phyloP scores from a whole-genome alignment of 805 yeast genomes.

The Sungouiella thailandica region DNA sequence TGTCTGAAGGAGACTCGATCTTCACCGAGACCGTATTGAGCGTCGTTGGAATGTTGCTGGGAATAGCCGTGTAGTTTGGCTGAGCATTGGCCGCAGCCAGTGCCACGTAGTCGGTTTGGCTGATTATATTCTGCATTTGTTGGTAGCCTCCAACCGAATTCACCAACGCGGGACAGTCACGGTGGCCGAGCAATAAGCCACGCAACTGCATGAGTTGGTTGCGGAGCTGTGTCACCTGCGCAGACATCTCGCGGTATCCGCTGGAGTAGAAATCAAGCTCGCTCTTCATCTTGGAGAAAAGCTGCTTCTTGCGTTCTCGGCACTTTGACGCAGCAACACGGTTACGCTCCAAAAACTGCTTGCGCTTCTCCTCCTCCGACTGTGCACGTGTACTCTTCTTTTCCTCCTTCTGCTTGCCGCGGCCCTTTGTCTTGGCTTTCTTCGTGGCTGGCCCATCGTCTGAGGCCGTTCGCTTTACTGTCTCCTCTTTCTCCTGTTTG shows the following conservation, averaged over 20 bases:
- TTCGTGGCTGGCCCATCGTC: neutral
- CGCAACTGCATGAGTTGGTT: slow-evolving; percentile 53
- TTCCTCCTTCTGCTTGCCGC: neutral
- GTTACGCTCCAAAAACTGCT: slow-evolving; percentile 79
- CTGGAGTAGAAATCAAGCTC: slow-evolving; percentile 66
- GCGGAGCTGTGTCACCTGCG: slow-evolving; percentile 52
- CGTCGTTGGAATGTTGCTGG: slow-evolving; percentile 39
- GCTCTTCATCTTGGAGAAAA: slow-evolving; percentile 74
- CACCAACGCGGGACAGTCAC: slow-evolving; percentile 39
- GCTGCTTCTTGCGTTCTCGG: slow-evolving; percentile 89
- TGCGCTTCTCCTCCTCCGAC: slow-evolving; percentile 48
- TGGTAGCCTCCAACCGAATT: slow-evolving; percentile 45
- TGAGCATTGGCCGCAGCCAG: slow-evolving; percentile 21
- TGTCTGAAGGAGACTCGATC: too few relatives aligned
- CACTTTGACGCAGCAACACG: slow-evolving; percentile 95
- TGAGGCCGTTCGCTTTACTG: too few relatives aligned
- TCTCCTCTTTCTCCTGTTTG: neutral
- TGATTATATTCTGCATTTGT: slow-evolving; percentile 39
- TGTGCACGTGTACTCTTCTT: too few relatives aligned
- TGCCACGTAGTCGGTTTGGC: slow-evolving; percentile 26
- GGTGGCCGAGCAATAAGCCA: slow-evolving; percentile 45
- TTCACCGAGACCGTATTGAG: slow-evolving; percentile 13
- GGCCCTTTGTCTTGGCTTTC: neutral
- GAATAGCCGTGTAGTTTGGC: slow-evolving; percentile 24
- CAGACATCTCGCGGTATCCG: slow-evolving; percentile 63